Evolutionary conservation across 352 stramenopile species (phyloP).

Genomic region (Globisporangium paddicum): DNA sequence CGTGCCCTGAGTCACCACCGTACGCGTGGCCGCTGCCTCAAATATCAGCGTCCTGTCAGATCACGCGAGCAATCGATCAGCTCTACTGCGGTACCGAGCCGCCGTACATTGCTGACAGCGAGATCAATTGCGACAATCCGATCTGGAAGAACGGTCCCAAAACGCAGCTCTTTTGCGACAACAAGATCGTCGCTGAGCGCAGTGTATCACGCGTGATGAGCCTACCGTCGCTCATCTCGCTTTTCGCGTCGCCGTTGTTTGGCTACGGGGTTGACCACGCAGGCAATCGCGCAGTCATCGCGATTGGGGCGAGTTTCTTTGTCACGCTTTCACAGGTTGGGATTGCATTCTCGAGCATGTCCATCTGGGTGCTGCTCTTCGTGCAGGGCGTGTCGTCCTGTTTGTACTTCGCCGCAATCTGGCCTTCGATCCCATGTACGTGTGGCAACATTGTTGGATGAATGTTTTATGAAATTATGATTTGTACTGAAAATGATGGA

Average conservation of each 20-base stretch:
- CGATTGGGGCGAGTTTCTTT: slow-evolving; percentile 36
- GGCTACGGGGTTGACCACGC: slow-evolving; percentile 71
- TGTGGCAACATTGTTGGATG: not conserved
- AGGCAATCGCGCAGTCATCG: slow-evolving; percentile 50
- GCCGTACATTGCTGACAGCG: slow-evolving; percentile 35
- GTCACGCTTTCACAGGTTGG: slow-evolving; percentile 64
- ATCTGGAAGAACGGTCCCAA: slow-evolving; percentile 34
- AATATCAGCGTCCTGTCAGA: slow-evolving; percentile 28
- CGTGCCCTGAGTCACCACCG: slow-evolving; percentile 29
- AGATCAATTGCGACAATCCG: slow-evolving; percentile 42
- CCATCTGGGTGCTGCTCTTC: slow-evolving; percentile 59
- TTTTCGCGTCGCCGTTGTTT: slow-evolving; percentile 63
- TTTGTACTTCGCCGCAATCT: slow-evolving; percentile 77
- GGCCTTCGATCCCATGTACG: slow-evolving; percentile 74
- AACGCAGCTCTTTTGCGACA: slow-evolving; percentile 28
- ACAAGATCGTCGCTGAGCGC: slow-evolving; percentile 37
- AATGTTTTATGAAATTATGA: not conserved
- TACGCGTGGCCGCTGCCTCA: slow-evolving; percentile 39
- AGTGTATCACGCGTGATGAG: slow-evolving; percentile 57
- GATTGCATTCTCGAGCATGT: slow-evolving; percentile 37
- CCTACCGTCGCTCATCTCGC: slow-evolving; percentile 75
- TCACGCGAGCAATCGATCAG: slow-evolving; percentile 29
- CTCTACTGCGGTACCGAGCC: slow-evolving; percentile 21
- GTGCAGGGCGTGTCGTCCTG: slow-evolving; percentile 75
- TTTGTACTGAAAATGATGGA: not conserved